Base-by-base conservation (phyloP, 1,139 yeast genomes). In the Protomyces inundatus region DNA sequence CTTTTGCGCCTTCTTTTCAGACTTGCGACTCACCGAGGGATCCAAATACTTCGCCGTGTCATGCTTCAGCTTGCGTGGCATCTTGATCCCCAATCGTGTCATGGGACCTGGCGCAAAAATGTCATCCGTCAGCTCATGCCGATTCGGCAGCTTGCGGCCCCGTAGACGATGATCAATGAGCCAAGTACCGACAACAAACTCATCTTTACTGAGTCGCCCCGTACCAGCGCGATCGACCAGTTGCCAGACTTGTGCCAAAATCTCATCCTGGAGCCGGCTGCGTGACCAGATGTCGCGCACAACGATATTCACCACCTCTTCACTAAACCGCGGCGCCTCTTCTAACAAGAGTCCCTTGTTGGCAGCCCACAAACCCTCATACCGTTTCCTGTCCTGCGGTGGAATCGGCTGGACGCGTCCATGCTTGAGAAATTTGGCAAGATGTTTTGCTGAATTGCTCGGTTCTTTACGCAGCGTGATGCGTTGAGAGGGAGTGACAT, bases 121-220 rank as follows among this genome's bases (percentile, higher is more conserved):
- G 39, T 58, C 62, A 33, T 58, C 62, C 12, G 62, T 58, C 42
- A 58, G 52, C 14, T 58, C 62, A 10, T 68, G 80, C 82, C 76
- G 76, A 68, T 82, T 81, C 0, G 97, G 97, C 57, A 91, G 77
- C 73, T 91, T 91, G 40, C 95, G 79, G 0, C 98, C 98, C 72
- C 90, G 91, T n/a, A 91, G 78, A 71, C 96, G 88, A 74, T 91
- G 98, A 74, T 91, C 98, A 0, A 91, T 93, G 6, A 90, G 76
- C 98, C 98, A 91, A 89, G 88, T 90, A 0, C 98, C 98, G 10
- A 90, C 95, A 42, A 91, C 77, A 71, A 91, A 91, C 68, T 90
- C 90, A 54, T 84, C 85, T 67, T 88, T 83, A 71, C 86, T 88
- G 61, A 91, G 77, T 0, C 90, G 82, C 0, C 96, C 95, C 73